These are phyloP conservation scores for Cylindricascospora bacillispora DNA, from an alignment of 1,139 yeast genomes.

Conservation along the genomic window DNA sequence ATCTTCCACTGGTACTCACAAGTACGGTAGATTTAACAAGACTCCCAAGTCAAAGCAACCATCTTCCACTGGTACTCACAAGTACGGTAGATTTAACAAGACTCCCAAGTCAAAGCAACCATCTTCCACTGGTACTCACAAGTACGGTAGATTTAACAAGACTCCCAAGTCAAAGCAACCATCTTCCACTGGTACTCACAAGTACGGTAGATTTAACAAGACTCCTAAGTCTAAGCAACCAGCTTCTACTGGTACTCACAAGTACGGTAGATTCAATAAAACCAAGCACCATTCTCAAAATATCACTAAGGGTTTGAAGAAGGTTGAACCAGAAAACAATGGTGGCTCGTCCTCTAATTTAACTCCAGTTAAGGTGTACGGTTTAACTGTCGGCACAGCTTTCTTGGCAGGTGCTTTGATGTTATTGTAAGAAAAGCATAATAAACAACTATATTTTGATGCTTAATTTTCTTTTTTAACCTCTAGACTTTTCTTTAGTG, in stretches of 20 bases:
- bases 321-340: constrained; percentile 12
- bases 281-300: constrained; percentile 27
- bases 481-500: background rate
- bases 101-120: constrained; percentile 29
- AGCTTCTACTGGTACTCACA: constrained; percentile 35
- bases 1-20: constrained; percentile 31
- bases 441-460: background rate
- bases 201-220: constrained; percentile 37
- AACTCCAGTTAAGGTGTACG: constrained; percentile 16
- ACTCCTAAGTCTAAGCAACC: constrained; percentile 28
- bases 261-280: constrained; percentile 33
- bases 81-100: constrained; percentile 40
- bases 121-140: constrained; percentile 29
- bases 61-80: constrained; percentile 32
- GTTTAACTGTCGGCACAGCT: constrained; percentile 28
- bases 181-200: constrained; percentile 7
- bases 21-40: constrained; percentile 39
- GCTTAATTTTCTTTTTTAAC: constrained; percentile 1
- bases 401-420: constrained; percentile 30
- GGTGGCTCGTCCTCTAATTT: constrained; percentile 24
- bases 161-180: constrained; percentile 27
- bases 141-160: constrained; percentile 37
- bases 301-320: constrained; percentile 10
- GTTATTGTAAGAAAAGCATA: constrained; percentile 19
- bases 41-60: constrained; percentile 28